Evolutionary conservation across 2,329 filamentous ascomycete genomes (phyloP).

Genomic region (Botrytis cinerea): DNA sequence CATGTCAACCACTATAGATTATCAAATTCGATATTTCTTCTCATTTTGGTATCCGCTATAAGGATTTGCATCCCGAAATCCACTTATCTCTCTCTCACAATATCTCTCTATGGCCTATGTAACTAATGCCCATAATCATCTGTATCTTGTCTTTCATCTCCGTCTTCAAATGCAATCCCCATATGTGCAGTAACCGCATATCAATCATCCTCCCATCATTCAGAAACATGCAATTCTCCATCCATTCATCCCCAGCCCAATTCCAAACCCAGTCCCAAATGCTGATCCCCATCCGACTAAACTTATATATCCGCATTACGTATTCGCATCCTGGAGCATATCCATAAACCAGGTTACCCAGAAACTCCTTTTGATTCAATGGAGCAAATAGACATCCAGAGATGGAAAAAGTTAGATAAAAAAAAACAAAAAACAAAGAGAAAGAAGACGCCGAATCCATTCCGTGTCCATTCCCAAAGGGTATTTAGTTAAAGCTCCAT

Average conservation of each 20-base stretch:
- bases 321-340: constrained; percentile 7
- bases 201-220: constrained; percentile 7
- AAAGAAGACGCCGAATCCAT: constrained; percentile 13
- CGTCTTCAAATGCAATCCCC: not conserved
- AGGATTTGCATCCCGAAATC: not conserved
- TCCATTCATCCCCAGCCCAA: not conserved
- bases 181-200: constrained; percentile 2
- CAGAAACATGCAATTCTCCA: constrained; percentile 5
- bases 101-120: not conserved
- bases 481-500: constrained; percentile 20
- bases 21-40: not conserved
- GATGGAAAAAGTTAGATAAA: not conserved
- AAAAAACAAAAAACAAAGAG: not conserved
- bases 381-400: not conserved
- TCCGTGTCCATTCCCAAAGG: constrained; percentile 15
- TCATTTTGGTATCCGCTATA: not conserved
- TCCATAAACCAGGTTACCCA: constrained; percentile 9
- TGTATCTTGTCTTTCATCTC: not conserved
- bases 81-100: not conserved
- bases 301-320: not conserved
- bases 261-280: not conserved
- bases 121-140: not conserved
- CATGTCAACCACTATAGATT: not conserved
- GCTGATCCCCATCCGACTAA: not conserved
- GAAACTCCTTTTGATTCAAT: constrained; percentile 15